Evolutionary conservation across 2,329 filamentous ascomycete genomes (phyloP).

Genomic region (Triangularia verruculosa): DNA sequence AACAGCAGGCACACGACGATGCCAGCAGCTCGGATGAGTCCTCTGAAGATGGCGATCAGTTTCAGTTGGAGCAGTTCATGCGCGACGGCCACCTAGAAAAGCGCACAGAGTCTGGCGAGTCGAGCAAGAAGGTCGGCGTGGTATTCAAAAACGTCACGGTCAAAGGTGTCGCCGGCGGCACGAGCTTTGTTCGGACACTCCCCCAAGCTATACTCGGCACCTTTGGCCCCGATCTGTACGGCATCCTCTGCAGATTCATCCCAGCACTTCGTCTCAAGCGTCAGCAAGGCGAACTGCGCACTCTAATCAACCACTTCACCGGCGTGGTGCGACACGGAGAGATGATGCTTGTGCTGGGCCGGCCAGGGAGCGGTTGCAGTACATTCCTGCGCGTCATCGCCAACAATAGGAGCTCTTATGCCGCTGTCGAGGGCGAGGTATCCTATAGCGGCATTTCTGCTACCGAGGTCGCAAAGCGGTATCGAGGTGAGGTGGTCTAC

Average conservation of each 20-base stretch:
- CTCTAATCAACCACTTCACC: conserved; percentile 50
- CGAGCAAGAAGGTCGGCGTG: conserved; percentile 74
- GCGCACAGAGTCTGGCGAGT: conserved; percentile 58
- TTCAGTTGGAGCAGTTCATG: conserved; percentile 68
- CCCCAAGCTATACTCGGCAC: conserved; percentile 73
- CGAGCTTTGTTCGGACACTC: conserved; percentile 56
- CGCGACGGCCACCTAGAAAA: conserved; percentile 74
- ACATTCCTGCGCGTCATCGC: conserved; percentile 28
- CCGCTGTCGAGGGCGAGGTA: conserved; percentile 55
- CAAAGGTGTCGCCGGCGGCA: conserved; percentile 64
- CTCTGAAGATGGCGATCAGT: conserved; percentile 54
- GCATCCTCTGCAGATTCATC: conserved; percentile 47
- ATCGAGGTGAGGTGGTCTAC: conserved; percentile 44
- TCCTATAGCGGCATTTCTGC: conserved; percentile 56
- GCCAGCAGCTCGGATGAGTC: conserved; percentile 28
- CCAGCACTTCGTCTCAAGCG: conserved; percentile 29
- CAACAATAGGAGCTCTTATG: conserved; percentile 60
- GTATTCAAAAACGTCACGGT: conserved; percentile 75
- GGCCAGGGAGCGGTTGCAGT: conserved; percentile 56
- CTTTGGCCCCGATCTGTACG: conserved; percentile 77
- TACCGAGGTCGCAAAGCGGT: conserved; percentile 50
- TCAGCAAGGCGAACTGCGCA: conserved; percentile 22
- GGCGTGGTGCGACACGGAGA: conserved; percentile 54
- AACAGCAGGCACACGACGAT: conserved; percentile 35
- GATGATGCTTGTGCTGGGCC: conserved; percentile 55